phyloP scores from a whole-genome alignment of 352 stramenopile genomes.

The Salisapilia sapeloensis region DNA sequence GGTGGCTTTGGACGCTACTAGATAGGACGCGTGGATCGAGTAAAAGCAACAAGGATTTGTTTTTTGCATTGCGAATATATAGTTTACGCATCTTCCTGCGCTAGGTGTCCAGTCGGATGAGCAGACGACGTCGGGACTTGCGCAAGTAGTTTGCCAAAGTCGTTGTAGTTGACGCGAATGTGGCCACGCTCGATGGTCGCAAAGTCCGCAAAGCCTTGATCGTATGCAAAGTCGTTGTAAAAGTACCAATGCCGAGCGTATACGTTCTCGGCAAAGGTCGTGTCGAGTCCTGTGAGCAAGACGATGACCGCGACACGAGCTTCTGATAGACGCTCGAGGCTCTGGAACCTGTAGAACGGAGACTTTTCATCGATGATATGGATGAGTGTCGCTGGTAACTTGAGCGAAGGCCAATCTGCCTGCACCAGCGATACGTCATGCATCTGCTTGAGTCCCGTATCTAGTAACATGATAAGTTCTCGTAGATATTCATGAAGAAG shows the following conservation, averaged over 20 bases:
- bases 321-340: conserved; percentile 43
- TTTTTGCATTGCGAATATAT: no score
- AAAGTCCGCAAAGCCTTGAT: conserved; percentile 64
- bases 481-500: no score
- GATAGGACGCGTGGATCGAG: no score
- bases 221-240: conserved; percentile 72
- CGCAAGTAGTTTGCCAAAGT: conserved; percentile 37
- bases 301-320: conserved; percentile 62
- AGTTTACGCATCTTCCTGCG: no score
- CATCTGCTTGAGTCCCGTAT: conserved; percentile 59
- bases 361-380: conserved; percentile 69
- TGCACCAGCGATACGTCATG: conserved; percentile 72
- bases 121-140: conserved; percentile 8
- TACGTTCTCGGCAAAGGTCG: conserved; percentile 72
- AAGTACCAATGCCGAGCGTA: conserved; percentile 82
- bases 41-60: no score
- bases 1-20: conserved; percentile 14
- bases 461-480: no score
- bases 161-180: conserved; percentile 47
- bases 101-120: conserved; percentile 9
- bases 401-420: conserved; percentile 67
- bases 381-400: conserved; percentile 62
- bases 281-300: conserved; percentile 67
- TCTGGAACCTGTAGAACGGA: conserved; percentile 63
- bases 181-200: conserved; percentile 45